phyloP scores from a whole-genome alignment of 495 filamentous ascomycete genomes.

The Neurospora sp. region DNA sequence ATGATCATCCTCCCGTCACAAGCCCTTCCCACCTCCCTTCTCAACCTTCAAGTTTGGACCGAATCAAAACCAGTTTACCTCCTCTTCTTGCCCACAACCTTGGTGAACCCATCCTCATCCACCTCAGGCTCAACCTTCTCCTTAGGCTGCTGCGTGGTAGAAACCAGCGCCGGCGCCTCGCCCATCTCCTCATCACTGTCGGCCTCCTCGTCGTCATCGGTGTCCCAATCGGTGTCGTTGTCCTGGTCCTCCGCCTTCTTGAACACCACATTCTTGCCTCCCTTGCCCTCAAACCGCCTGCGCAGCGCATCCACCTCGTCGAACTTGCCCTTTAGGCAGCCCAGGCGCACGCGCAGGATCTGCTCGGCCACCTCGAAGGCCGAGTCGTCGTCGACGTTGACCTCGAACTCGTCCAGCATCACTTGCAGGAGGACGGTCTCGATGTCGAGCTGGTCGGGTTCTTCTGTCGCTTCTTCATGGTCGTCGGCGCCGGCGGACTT shows the following conservation, averaged over 20 bases:
- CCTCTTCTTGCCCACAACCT: conserved; percentile 67
- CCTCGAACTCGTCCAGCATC: conserved; percentile 92
- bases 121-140: conserved; percentile 65
- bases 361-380: conserved; percentile 60
- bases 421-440: conserved; percentile 76
- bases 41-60: background rate
- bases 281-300: conserved; percentile 47
- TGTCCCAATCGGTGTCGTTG: conserved; percentile 47
- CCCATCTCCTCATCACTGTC: conserved; percentile 50
- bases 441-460: conserved; percentile 72
- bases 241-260: conserved; percentile 50
- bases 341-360: conserved; percentile 55
- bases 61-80: conserved; percentile 16
- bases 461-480: conserved; percentile 17
- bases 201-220: conserved; percentile 36
- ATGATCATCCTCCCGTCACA: background rate
- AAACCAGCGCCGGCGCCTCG: conserved; percentile 54
- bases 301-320: conserved; percentile 56
- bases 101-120: conserved; percentile 93
- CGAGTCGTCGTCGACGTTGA: conserved; percentile 80
- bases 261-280: conserved; percentile 40
- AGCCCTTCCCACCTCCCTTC: background rate
- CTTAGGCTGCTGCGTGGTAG: conserved; percentile 31
- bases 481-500: background rate
- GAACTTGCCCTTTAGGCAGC: conserved; percentile 56